Evolutionary conservation across 2,329 filamentous ascomycete genomes (phyloP), one percentile per base, ranked within the genome.

Genomic region (Pyrenochaeta sp.): DNA sequence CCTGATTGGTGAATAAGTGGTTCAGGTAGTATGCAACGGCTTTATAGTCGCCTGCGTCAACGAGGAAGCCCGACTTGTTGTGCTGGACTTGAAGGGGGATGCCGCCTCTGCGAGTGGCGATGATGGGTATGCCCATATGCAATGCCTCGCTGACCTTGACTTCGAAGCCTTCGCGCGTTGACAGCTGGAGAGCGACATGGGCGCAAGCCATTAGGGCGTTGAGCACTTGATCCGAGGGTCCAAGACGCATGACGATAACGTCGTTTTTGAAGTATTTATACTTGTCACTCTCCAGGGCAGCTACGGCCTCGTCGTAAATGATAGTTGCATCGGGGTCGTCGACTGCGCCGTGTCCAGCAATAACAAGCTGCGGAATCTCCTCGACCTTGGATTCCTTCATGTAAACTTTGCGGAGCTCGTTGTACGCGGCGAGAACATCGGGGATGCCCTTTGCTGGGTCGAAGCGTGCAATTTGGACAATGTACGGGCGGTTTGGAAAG

Each of bases 101-200:
- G 10, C 91, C 91, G n/a, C 91, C 91, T 1, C 88, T 87, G 17
- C 82, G 81, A 1, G 89, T 91, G 2, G 88, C 90, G 58, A 95
- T 91, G 65, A 92, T 84, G 1, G 91, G 91, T 2, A 89, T 85
- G 12, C 90, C 90, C 39, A 92, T 91, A 69, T 93, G 90, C 18
- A 94, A 81, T 1, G 90, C 90, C 75, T 95, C 91, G 0, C 89
- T 92, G 4, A 95, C 90, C 75, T 95, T 95, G 64, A 95, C 88
- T 75, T 95, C 91, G 64, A 95, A 95, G 0, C 91, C 90, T 71
- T 95, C 91, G 31, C 90, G 85, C 0, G 88, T 92, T 2, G 90
- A 93, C 5, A 95, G 85, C 74, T 95, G 91, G 7, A 95, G 82
- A 0, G 88, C 88, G 7, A 92, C 85, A 51, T 88, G 85, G 0